Evolutionary conservation across 768 basidiomycete genomes (phyloP), one percentile per base, ranked within the genome.

Genomic region (Suillus fuscotomentosus): DNA sequence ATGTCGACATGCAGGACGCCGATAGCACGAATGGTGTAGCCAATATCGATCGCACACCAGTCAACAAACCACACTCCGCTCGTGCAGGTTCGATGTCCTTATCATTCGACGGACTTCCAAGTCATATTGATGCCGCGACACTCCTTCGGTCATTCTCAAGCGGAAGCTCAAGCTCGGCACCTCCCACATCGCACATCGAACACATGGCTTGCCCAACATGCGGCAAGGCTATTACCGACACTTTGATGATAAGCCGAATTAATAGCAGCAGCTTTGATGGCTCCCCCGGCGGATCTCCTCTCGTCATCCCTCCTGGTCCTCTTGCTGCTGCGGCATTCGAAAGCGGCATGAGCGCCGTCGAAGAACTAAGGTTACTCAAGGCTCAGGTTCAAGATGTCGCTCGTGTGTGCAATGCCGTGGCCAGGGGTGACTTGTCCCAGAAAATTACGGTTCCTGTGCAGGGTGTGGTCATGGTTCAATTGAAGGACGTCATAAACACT

Each of bases 301-400:
- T 86, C 57, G 81, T 87, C 48, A 78, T 86, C 7, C 80, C 84
- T 22, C 82, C 83, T 43, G 87, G 87, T 72, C 83, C 85, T 27
- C 79, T 87, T 51, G 83, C 82, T 45, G 78, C 80, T 17, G 85
- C 86, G 2, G 84, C 85, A 5, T 81, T 81, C 62, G 85, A 86
- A 73, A 82, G 82, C 66, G 86, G 85, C 57, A 82, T 88, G 82
- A 86, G 84, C 64, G 86, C 86, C n/a, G 85, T 88, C 14, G 87
- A 92, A 73, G 92, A 95, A 77, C 82, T 94, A 41, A 84, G 84
- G 68, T 75, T 93, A 42, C 83, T 95, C 64, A 92, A 92, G 75
- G 90, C 91, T 24, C 93, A 94, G 77, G 91, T 94, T 0, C 89
- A 92, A 78, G 81, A 92, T 69, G 89, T 92, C 54, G 90, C 90